A percentile compares a stretch with the other conserved stretches of the same genome.
phyloP scores from a whole-genome alignment of 2,329 filamentous ascomycete species.

The Emmonsia crescens region DNA sequence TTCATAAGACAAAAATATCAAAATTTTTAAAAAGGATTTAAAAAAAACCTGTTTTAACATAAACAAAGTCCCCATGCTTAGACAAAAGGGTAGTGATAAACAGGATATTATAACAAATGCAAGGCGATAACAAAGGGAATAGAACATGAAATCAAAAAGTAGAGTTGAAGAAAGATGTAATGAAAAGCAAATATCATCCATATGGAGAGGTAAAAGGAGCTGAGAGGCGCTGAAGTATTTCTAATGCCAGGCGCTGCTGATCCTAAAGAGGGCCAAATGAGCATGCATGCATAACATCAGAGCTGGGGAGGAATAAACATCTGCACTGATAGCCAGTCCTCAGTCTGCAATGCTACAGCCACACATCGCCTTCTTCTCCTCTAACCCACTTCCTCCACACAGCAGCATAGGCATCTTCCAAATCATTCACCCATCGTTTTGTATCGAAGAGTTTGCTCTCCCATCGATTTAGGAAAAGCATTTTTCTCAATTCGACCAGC shows the following conservation, averaged over 20 bases:
- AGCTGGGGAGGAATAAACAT: background rate
- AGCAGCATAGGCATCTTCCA: constrained; percentile 78
- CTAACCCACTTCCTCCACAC: constrained; percentile 83
- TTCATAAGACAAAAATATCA: background rate
- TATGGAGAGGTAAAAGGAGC: background rate
- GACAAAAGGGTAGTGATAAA: background rate
- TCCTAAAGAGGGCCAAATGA: background rate
- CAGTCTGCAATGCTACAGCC: constrained; percentile 41
- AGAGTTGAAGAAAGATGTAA: background rate
- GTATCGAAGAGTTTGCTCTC: constrained; percentile 85
- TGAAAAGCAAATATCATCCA: background rate
- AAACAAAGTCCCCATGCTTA: background rate
- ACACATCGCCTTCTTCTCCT: constrained; percentile 86
- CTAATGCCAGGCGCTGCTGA: background rate
- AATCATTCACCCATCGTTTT: constrained; percentile 74
- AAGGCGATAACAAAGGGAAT: too few relatives aligned
- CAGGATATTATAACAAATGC: background rate
- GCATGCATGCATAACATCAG: background rate
- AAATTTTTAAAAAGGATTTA: background rate
- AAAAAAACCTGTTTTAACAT: background rate
- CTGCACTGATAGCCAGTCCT: background rate
- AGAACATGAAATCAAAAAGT: background rate
- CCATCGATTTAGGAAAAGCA: constrained; percentile 78
- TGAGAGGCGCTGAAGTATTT: background rate
- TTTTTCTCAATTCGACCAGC: constrained; percentile 63